Conservation (phyloP, 805 yeast genomes). For the Spathaspora sp. region DNA sequence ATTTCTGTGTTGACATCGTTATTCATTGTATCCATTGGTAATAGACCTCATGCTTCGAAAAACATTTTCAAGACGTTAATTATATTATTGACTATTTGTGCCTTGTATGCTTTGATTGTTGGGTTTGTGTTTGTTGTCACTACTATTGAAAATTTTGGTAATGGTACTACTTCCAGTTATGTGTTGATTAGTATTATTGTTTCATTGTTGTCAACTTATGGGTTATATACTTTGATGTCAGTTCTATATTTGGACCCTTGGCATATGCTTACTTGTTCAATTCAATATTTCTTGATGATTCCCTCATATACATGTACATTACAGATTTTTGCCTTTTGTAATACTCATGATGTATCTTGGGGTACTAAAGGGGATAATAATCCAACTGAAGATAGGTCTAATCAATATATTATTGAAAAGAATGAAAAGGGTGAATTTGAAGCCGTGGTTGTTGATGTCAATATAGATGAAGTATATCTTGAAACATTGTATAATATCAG, state of each 20-base stretch:
- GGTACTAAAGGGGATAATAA: slow-evolving; percentile 95
- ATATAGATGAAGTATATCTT: slow-evolving; percentile 78
- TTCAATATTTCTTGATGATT: slow-evolving; percentile 83
- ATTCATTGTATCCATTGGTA: slow-evolving; percentile 92
- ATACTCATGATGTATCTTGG: slow-evolving; percentile 98
- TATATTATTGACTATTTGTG: slow-evolving; percentile 70
- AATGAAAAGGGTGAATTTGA: slow-evolving; percentile 76
- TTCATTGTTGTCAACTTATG: slow-evolving; percentile 86
- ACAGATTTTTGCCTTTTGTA: slow-evolving; percentile 95
- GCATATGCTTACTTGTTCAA: slow-evolving; percentile 85
- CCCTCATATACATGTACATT: slow-evolving; percentile 91
- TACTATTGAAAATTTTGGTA: slow-evolving; percentile 42
- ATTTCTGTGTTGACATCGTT: slow-evolving; percentile 81
- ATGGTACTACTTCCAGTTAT: slow-evolving; percentile 34
- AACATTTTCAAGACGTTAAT: slow-evolving; percentile 72
- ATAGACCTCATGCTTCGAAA: slow-evolving; percentile 94
- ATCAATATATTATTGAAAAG: slow-evolving; percentile 78
- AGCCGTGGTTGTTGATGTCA: slow-evolving; percentile 78
- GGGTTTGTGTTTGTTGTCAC: slow-evolving; percentile 76
- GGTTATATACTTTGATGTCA: slow-evolving; percentile 80
- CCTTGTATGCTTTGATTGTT: slow-evolving; percentile 73
- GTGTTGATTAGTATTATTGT: slow-evolving; percentile 75
- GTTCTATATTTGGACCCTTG: slow-evolving; percentile 89
- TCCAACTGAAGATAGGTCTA: slow-evolving; percentile 58
- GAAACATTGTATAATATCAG: slow-evolving; percentile 71